These are phyloP conservation scores for Murraya koenigii DNA, from an alignment of 345 rosid species.

Conservation along the genomic window DNA sequence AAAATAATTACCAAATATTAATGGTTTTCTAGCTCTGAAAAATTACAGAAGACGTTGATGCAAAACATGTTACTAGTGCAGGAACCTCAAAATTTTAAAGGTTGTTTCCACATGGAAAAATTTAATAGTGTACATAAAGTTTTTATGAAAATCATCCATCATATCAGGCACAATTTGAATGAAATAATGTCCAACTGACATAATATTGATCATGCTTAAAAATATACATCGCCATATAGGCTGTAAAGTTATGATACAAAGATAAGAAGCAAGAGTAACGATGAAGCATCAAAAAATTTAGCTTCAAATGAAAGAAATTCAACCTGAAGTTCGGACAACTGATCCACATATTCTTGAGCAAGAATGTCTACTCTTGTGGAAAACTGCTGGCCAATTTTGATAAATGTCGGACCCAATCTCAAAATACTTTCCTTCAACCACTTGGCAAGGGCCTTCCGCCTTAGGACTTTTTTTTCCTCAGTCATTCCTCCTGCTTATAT, in stretches of 20 bases:
- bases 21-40: not conserved
- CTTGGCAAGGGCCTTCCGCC: slow-evolving; percentile 77
- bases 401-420: slow-evolving; percentile 96
- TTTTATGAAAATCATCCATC: not conserved
- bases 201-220: not conserved
- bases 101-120: not conserved
- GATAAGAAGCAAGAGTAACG: not conserved
- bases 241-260: not conserved
- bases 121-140: not conserved
- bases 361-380: slow-evolving; percentile 98
- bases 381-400: slow-evolving; percentile 95
- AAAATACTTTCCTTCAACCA: slow-evolving; percentile 92
- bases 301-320: slow-evolving; percentile 11
- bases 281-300: not conserved
- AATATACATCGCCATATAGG: not conserved
- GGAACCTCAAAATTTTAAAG: not conserved
- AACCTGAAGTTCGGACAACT: slow-evolving; percentile 96
- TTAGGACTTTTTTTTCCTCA: slow-evolving; percentile 62
- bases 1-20: not conserved
- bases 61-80: not conserved
- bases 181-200: not conserved
- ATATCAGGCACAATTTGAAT: not conserved
- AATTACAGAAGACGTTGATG: not conserved
- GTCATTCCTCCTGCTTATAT: slow-evolving; percentile 87
- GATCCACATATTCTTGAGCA: slow-evolving; percentile 98